Percentiles rank a stretch among this genome's conserved stretches.
Evolutionary conservation across 352 stramenopile genomes (phyloP).

Genomic region (Phytophthora quininea): DNA sequence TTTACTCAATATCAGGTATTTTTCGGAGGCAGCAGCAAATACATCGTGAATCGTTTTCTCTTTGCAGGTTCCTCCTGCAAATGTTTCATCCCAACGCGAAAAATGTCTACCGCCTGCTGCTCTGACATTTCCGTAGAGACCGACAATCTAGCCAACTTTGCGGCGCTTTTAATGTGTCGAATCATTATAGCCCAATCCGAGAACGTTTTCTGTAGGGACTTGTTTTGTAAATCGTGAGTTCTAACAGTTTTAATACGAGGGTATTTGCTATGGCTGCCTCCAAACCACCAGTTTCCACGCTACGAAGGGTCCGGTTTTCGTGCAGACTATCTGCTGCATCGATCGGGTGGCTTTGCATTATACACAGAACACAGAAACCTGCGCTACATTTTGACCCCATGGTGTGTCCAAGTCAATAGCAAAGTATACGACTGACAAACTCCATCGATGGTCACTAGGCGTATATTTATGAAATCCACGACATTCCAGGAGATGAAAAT

Average conservation of each 20-base stretch:
- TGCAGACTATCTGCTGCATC: slow-evolving; percentile 13
- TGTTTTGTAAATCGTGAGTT: background rate
- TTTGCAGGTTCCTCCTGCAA: background rate
- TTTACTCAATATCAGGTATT: too few relatives aligned
- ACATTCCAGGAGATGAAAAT: slow-evolving; percentile 4
- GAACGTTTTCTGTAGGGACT: background rate
- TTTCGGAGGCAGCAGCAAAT: too few relatives aligned
- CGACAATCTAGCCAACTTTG: background rate
- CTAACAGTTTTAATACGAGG: background rate
- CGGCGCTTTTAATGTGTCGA: background rate
- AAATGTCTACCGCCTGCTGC: background rate
- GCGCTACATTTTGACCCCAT: slow-evolving; percentile 5
- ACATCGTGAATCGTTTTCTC: background rate
- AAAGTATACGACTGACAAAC: slow-evolving; percentile 9
- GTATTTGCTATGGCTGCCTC: background rate
- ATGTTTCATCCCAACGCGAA: background rate
- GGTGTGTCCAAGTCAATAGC: background rate
- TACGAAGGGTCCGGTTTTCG: background rate
- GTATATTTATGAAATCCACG: slow-evolving; percentile 17
- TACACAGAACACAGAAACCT: slow-evolving; percentile 14
- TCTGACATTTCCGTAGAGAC: background rate
- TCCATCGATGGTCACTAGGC: slow-evolving; percentile 12
- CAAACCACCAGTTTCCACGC: background rate
- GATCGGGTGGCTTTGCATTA: background rate
- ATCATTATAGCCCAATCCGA: background rate